phyloP scores from a whole-genome alignment of 306 rosid genomes.

The Begonia loranthoides region DNA sequence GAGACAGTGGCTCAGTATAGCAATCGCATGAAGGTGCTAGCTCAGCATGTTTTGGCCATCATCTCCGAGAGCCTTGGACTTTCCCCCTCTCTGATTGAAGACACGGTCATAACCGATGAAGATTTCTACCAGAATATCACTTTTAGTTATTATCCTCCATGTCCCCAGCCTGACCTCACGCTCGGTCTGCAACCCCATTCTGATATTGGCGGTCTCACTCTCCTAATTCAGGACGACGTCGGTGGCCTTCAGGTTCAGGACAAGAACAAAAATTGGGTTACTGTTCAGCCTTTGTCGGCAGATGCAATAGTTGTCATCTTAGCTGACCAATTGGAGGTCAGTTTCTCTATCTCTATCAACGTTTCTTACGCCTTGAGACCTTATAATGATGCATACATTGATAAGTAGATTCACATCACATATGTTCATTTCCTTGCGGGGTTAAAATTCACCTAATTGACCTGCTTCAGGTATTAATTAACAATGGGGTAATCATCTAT shows the following conservation, averaged over 20 bases:
- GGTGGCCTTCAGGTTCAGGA: conserved; percentile 70
- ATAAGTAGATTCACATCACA: not conserved
- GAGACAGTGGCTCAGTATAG: conserved; percentile 28
- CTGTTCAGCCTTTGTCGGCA: conserved; percentile 38
- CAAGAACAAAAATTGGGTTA: conserved; percentile 40
- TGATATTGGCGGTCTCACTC: conserved; percentile 68
- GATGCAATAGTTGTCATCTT: conserved; percentile 71
- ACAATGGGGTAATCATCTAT: no score
- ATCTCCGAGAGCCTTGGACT: conserved; percentile 65
- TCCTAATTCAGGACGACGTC: conserved; percentile 74
- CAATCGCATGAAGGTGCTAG: conserved; percentile 39
- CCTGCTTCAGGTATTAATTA: no score
- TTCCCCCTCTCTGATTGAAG: conserved; percentile 44
- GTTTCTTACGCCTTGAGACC: not conserved
- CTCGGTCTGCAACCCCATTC: conserved; percentile 88
- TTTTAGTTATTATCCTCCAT: conserved; percentile 75
- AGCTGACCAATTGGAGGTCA: conserved; percentile 87
- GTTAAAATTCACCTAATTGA: no score
- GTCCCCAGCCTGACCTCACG: conserved; percentile 84
- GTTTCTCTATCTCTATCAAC: not conserved
- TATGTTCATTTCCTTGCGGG: not conserved
- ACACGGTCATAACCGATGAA: conserved; percentile 28
- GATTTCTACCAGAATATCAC: conserved; percentile 70
- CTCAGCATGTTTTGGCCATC: conserved; percentile 45
- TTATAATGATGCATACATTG: not conserved